Percentiles rank a stretch among this genome's conserved stretches.
Evolutionary conservation across 768 basidiomycete genomes (phyloP).

Genomic region (Boletus subparvulus): DNA sequence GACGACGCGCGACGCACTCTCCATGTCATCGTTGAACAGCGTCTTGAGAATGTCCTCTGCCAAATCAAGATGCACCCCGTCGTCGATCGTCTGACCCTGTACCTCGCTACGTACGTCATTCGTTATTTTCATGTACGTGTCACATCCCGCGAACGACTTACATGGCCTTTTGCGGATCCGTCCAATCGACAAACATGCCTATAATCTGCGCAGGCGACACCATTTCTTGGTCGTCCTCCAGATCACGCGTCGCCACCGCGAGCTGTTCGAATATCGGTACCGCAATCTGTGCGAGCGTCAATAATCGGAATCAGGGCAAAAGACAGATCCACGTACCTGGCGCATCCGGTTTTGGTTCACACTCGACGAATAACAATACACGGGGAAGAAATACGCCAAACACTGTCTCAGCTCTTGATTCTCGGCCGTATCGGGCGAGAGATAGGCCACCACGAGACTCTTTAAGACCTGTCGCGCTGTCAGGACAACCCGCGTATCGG

Average conservation of each 20-base stretch:
- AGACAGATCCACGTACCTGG: constrained; percentile 29
- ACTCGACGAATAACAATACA: constrained; percentile 80
- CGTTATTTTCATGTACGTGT: not conserved
- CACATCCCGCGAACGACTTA: constrained; percentile 33
- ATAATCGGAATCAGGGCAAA: not conserved
- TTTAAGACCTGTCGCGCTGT: constrained; percentile 41
- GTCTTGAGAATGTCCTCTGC: constrained; percentile 51
- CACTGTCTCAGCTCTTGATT: constrained; percentile 88
- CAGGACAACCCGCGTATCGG: too few species aligned
- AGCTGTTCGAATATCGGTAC: constrained; percentile 65
- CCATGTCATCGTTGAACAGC: constrained; percentile 47
- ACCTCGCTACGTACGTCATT: constrained; percentile 35
- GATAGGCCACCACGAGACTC: constrained; percentile 57
- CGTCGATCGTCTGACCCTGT: constrained; percentile 39
- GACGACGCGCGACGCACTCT: constrained; percentile 43
- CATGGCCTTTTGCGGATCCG: constrained; percentile 73
- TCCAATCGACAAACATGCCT: constrained; percentile 85
- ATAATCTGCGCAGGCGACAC: constrained; percentile 70
- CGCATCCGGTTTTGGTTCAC: constrained; percentile 74
- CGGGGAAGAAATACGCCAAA: constrained; percentile 81
- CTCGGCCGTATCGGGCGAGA: constrained; percentile 75
- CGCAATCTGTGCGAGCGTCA: constrained; percentile 53
- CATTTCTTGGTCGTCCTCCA: constrained; percentile 75
- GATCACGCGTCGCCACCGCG: constrained; percentile 53
- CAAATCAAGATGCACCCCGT: constrained; percentile 53